Conservation (phyloP, 805 yeast genomes). For the Candida sphagnicola region DNA sequence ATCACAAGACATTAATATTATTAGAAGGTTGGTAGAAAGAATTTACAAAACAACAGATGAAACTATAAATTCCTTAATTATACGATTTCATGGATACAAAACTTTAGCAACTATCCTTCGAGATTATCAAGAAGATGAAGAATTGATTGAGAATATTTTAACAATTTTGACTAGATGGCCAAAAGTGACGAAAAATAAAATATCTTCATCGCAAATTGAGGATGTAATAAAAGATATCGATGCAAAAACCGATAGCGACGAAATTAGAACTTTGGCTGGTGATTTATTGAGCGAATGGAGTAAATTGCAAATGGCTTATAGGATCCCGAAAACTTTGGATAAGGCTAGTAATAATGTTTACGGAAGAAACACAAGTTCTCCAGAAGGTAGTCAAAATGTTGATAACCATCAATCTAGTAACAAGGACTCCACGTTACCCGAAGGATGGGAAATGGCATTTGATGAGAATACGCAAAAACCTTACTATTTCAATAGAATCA, state of each 20-base stretch:
- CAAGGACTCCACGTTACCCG: constrained; percentile 42
- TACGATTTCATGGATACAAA: constrained; percentile 83
- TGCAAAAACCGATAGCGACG: constrained; percentile 16
- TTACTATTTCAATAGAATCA: constrained; percentile 53
- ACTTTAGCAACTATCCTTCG: constrained; percentile 63
- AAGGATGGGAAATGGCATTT: constrained; percentile 62
- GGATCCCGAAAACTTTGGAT: constrained; percentile 63
- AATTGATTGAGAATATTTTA: constrained; percentile 47
- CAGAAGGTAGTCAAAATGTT: constrained; percentile 7
- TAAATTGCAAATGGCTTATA: constrained; percentile 70
- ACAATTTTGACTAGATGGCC: constrained; percentile 53
- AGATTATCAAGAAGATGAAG: constrained; percentile 16
- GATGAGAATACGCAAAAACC: constrained; percentile 41
- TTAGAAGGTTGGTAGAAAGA: constrained; percentile 64
- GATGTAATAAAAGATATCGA: constrained; percentile 47
- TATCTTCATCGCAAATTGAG: constrained; percentile 71
- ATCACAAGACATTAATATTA: constrained; percentile 62
- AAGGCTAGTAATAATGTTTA: constrained; percentile 12
- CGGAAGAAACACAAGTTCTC: constrained; percentile 20
- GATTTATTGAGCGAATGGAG: constrained; percentile 66
- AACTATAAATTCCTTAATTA: constrained; percentile 52
- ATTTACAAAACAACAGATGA: constrained; percentile 51
- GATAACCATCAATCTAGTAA: constrained; percentile 1
- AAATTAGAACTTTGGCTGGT: constrained; percentile 33
- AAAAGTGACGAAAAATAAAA: constrained; percentile 69